Conservation (phyloP, 176 grass and related monocot species). For the Cenchrus fungigraminus region DNA sequence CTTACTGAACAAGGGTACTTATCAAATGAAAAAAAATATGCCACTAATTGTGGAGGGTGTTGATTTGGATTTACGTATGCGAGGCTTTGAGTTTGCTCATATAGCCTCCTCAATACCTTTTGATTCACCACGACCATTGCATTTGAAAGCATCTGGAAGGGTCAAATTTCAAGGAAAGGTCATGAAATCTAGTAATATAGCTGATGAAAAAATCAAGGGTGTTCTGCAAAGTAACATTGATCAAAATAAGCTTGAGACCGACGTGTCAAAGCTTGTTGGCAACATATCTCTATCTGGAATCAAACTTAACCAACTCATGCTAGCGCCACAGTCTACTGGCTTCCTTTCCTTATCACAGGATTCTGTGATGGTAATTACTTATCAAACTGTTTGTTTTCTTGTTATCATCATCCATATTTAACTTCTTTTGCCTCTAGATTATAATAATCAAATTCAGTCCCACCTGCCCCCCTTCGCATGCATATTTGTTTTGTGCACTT, state of each 20-base stretch:
- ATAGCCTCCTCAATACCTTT: constrained; percentile 84
- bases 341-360: constrained; percentile 80
- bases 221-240: constrained; percentile 49
- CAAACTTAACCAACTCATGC: constrained; percentile 94
- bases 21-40: constrained; percentile 62
- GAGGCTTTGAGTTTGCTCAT: constrained; percentile 94
- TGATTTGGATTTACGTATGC: constrained; percentile 92
- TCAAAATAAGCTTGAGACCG: constrained; percentile 37
- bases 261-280: constrained; percentile 69
- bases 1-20: constrained; percentile 50
- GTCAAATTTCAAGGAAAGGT: constrained; percentile 98
- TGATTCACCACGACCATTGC: constrained; percentile 82
- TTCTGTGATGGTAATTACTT: constrained; percentile 76
- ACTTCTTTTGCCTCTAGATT: constrained; percentile 31
- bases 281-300: constrained; percentile 90
- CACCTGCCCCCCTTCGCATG: not conserved
- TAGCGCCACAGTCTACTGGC: constrained; percentile 89
- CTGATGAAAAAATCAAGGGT: constrained; percentile 51
- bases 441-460: not conserved
- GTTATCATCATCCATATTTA: constrained; percentile 6
- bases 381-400: constrained; percentile 20
- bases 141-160: constrained; percentile 96
- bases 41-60: constrained; percentile 84
- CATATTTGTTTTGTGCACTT: constrained; percentile 35
- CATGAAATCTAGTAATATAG: constrained; percentile 56